These are phyloP conservation scores for Salix dunnii DNA, from an alignment of 345 rosid genomes.

Conservation along the genomic window DNA sequence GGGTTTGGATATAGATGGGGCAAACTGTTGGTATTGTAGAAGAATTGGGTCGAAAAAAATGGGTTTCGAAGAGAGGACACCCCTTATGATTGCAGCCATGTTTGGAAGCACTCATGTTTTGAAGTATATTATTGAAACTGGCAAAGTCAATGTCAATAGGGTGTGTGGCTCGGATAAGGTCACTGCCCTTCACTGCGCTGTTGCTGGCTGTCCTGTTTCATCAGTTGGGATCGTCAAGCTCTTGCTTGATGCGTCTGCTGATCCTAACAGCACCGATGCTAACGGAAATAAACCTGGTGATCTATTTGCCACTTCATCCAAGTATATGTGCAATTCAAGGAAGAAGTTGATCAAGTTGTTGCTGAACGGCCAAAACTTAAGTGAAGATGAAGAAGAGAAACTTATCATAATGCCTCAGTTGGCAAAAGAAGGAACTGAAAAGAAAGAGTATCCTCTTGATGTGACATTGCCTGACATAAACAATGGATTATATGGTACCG, in stretches of 20 bases:
- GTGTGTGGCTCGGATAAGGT: constrained; percentile 68
- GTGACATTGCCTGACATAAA: constrained; percentile 84
- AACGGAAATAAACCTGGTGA: constrained; percentile 69
- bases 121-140: constrained; percentile 52
- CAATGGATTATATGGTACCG: constrained; percentile 73
- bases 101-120: constrained; percentile 61
- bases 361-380: constrained; percentile 43
- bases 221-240: constrained; percentile 54
- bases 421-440: constrained; percentile 54
- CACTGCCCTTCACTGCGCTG: constrained; percentile 93
- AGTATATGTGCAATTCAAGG: constrained; percentile 37
- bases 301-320: constrained; percentile 36
- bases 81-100: constrained; percentile 79
- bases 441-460: constrained; percentile 84
- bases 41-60: constrained; percentile 72
- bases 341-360: constrained; percentile 55
- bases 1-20: constrained; percentile 41
- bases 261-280: constrained; percentile 49
- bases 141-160: constrained; percentile 53
- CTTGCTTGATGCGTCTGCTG: constrained; percentile 68
- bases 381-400: constrained; percentile 45
- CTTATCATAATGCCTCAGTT: constrained; percentile 33
- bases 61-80: constrained; percentile 81
- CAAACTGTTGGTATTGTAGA: constrained; percentile 76
- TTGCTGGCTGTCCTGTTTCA: constrained; percentile 61